phyloP scores from a whole-genome alignment of 768 basidiomycete species.

The Stropharia rugosoannulata region DNA sequence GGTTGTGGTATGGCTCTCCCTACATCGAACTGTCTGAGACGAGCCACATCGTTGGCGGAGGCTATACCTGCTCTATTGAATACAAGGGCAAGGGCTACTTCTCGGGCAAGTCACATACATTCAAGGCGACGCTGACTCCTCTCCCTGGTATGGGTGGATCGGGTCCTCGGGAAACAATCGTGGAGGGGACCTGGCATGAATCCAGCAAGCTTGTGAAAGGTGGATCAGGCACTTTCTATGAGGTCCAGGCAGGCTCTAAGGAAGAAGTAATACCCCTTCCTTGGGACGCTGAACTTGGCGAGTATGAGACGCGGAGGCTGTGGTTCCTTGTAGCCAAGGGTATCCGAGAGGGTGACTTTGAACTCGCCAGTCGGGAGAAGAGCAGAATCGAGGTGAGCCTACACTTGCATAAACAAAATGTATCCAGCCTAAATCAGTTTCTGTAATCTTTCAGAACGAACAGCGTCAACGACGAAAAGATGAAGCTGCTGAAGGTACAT shows the following conservation, averaged over 20 bases:
- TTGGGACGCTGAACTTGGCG: constrained; percentile 58
- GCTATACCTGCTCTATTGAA: constrained; percentile 59
- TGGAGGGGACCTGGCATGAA: constrained; percentile 84
- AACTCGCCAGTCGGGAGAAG: constrained; percentile 88
- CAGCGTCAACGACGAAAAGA: constrained; percentile 88
- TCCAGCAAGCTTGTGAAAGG: constrained; percentile 52
- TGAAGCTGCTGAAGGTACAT: constrained; percentile 67
- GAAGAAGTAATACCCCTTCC: constrained; percentile 69
- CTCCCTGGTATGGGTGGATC: constrained; percentile 37
- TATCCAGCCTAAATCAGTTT: background rate
- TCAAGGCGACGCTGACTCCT: constrained; percentile 77
- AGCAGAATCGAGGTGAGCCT: constrained; percentile 79
- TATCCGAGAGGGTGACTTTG: constrained; percentile 89
- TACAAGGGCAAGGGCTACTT: constrained; percentile 98
- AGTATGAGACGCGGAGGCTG: constrained; percentile 83
- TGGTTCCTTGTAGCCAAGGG: constrained; percentile 90
- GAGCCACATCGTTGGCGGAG: constrained; percentile 64
- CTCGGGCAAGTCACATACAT: constrained; percentile 87
- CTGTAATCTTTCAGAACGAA: constrained; percentile 61
- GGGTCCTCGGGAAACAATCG: constrained; percentile 43
- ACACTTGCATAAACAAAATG: background rate
- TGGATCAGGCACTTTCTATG: constrained; percentile 64
- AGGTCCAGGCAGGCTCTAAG: constrained; percentile 63
- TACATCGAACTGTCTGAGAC: constrained; percentile 90
- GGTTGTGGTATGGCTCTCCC: constrained; percentile 87